A percentile compares a stretch with the other conserved stretches of the same genome.
Evolutionary conservation across 345 rosid species (phyloP).

Genomic region (Clausena lansium): DNA sequence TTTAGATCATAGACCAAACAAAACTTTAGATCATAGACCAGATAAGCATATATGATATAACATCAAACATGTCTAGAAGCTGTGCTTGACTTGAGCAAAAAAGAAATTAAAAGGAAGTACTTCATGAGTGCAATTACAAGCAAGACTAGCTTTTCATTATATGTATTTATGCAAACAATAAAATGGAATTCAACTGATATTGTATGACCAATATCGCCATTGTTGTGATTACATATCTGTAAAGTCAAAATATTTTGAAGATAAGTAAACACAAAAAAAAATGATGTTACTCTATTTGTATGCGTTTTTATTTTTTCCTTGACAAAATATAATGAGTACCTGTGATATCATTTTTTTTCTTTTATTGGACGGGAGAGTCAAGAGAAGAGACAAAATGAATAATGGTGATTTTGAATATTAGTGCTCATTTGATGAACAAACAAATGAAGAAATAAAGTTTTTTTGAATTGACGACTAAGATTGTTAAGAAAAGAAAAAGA

Average conservation of each 20-base stretch:
- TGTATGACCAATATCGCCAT: conserved; percentile 1
- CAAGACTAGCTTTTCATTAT: not conserved
- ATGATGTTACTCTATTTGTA: not conserved
- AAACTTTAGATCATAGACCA: too few relatives aligned
- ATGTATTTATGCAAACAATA: too few relatives aligned
- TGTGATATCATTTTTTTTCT: not conserved
- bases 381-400: not conserved
- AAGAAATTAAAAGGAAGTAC: not conserved
- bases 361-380: not conserved
- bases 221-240: not conserved
- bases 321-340: not conserved
- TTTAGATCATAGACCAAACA: too few relatives aligned
- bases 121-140: not conserved
- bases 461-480: not conserved
- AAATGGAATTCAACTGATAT: not conserved
- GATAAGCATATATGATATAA: not conserved
- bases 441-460: not conserved
- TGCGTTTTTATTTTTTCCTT: not conserved
- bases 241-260: not conserved
- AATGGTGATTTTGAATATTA: not conserved
- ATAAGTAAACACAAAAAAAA: conserved; percentile 7
- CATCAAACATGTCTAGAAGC: not conserved
- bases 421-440: not conserved
- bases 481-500: not conserved
- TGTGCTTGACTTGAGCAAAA: not conserved